Percentiles rank a stretch among this genome's conserved stretches.
These are phyloP conservation scores for Pachyrhizus erosus DNA, from an alignment of 306 rosid species.

Conservation along the genomic window DNA sequence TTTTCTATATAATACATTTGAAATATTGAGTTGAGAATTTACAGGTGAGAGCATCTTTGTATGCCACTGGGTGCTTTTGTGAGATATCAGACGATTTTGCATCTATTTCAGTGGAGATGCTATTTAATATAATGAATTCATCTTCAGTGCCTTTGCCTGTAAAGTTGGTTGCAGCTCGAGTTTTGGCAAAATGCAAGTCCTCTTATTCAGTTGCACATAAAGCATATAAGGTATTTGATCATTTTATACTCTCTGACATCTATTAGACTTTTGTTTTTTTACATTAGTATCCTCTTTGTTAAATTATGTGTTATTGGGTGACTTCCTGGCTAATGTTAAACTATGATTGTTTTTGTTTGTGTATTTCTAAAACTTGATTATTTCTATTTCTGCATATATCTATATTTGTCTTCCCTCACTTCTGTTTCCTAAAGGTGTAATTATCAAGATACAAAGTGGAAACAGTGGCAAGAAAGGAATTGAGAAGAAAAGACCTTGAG, in stretches of 20 bases:
- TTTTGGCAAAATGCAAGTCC: conserved; percentile 69
- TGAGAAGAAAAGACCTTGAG: conserved; percentile 12
- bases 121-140: conserved; percentile 62
- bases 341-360: neutral
- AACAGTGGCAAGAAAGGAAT: conserved; percentile 6
- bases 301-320: neutral
- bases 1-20: conserved; percentile 27
- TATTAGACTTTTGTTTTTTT: neutral
- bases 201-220: conserved; percentile 62
- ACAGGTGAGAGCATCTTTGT: conserved; percentile 78
- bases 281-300: conserved; percentile 1
- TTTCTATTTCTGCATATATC: neutral
- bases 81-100: conserved; percentile 87
- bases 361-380: too few species aligned
- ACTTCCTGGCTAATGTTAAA: neutral
- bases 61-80: conserved; percentile 86
- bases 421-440: neutral
- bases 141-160: conserved; percentile 50
- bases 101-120: conserved; percentile 63
- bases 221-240: conserved; percentile 68
- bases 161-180: conserved; percentile 66
- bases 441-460: conserved; percentile 2
- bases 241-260: conserved; percentile 31
- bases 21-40: conserved; percentile 33
- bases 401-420: conserved; percentile 8